Evolutionary conservation across 331 rosid species (phyloP).

Genomic region (Quercus phellos): DNA sequence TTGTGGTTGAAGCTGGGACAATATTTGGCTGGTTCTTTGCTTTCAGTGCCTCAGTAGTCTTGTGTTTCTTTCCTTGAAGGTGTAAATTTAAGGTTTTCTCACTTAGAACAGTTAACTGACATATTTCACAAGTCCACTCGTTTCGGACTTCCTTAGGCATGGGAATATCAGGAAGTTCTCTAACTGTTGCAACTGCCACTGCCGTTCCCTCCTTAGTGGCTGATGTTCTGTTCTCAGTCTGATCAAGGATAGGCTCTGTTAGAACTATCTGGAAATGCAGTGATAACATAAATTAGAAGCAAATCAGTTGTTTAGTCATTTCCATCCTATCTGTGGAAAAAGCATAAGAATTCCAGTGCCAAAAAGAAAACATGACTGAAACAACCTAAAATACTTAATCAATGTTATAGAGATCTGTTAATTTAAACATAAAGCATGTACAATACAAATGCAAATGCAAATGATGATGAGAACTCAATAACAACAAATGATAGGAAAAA

Average conservation of each 20-base stretch:
- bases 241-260: neutral
- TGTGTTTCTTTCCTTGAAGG: neutral
- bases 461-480: too few relatives aligned
- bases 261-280: too few relatives aligned
- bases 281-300: neutral
- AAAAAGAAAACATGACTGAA: neutral
- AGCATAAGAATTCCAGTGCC: neutral
- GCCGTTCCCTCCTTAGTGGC: neutral
- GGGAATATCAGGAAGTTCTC: neutral
- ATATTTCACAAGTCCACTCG: conserved; percentile 23
- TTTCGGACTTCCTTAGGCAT: neutral
- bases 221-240: neutral
- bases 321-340: neutral
- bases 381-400: neutral
- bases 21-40: neutral
- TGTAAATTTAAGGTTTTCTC: neutral
- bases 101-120: neutral
- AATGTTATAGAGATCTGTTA: neutral
- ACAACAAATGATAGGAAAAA: too few relatives aligned
- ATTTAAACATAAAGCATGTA: neutral
- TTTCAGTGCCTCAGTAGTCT: too few relatives aligned
- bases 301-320: neutral
- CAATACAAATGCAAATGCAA: too few relatives aligned
- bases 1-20: neutral
- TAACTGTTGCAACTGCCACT: neutral